These are phyloP conservation scores for Citrus unshiu DNA, from an alignment of 345 rosid genomes.

Conservation along the genomic window DNA sequence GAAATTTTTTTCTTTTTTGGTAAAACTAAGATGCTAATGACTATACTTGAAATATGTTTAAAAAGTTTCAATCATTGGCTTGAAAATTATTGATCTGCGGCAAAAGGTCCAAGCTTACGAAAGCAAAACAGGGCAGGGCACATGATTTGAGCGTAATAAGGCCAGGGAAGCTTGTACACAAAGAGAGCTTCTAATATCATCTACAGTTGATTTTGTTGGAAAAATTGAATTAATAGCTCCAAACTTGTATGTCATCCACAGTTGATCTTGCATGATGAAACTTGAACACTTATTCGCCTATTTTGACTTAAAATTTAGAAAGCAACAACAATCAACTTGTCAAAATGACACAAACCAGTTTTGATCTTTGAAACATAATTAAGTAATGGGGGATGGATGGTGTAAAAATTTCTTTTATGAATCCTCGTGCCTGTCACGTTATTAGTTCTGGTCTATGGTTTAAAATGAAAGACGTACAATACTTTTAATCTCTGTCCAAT, in stretches of 20 bases:
- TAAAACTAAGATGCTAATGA: too few relatives aligned
- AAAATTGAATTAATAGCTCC: conserved; percentile 4
- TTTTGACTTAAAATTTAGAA: not conserved
- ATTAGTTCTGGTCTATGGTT: too few relatives aligned
- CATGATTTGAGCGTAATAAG: conserved; percentile 11
- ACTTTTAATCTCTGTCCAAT: too few relatives aligned
- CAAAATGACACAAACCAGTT: not conserved
- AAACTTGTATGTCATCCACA: conserved; percentile 5
- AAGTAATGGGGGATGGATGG: not conserved
- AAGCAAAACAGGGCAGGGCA: conserved; percentile 9
- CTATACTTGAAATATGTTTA: too few relatives aligned
- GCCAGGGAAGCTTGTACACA: not conserved
- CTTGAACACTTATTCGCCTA: not conserved
- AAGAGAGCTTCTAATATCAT: not conserved
- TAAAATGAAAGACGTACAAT: not conserved
- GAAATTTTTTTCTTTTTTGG: too few relatives aligned
- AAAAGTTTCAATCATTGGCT: too few relatives aligned
- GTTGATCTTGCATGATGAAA: conserved; percentile 7
- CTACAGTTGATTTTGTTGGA: conserved; percentile 1
- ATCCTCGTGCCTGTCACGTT: too few relatives aligned
- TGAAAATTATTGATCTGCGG: too few relatives aligned
- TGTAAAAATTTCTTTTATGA: too few relatives aligned
- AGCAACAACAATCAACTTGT: not conserved
- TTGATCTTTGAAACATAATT: not conserved
- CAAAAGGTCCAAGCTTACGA: too few relatives aligned